Evolutionary conservation across 2,329 filamentous ascomycete species (phyloP).

Genomic region (Penicillium sp.): DNA sequence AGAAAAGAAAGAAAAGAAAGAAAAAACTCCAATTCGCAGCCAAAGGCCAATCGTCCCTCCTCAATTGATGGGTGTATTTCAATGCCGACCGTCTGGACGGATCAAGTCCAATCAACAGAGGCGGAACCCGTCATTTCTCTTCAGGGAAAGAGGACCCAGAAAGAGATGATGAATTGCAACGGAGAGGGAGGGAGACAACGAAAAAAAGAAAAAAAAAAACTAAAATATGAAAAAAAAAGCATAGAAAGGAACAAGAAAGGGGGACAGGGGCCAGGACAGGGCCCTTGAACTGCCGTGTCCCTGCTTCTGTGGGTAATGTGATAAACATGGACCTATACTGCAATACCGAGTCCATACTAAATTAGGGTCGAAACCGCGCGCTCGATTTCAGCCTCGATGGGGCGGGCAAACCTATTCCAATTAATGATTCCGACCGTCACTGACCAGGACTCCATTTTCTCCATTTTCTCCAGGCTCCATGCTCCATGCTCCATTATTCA

Average conservation of each 20-base stretch:
- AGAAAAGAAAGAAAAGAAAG: constrained; percentile 1
- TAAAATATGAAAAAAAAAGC: constrained; percentile 6
- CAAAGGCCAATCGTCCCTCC: too few relatives aligned
- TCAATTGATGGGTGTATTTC: too few relatives aligned
- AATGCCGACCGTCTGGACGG: too few relatives aligned
- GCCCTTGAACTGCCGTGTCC: not conserved
- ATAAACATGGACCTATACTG: too few relatives aligned
- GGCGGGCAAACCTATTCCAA: not conserved
- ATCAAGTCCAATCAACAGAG: too few relatives aligned
- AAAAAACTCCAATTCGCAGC: too few relatives aligned
- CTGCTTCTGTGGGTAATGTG: not conserved
- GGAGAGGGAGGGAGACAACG: not conserved
- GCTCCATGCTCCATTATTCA: too few relatives aligned
- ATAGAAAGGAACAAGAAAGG: not conserved
- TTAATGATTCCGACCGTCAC: not conserved
- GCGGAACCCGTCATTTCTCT: too few relatives aligned
- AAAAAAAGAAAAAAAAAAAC: constrained; percentile 6
- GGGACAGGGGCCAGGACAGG: constrained; percentile 18
- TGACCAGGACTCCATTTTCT: too few relatives aligned
- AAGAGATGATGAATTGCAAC: constrained; percentile 3
- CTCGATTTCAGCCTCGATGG: constrained; percentile 4
- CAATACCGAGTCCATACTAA: too few relatives aligned
- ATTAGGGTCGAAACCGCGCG: not conserved
- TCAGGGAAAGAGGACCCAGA: too few relatives aligned
- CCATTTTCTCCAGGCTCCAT: too few relatives aligned